A percentile compares a stretch with the other conserved stretches of the same genome.
These are phyloP conservation scores for Cadophora gregata DNA, from an alignment of 2,329 filamentous ascomycete species.

Conservation along the genomic window DNA sequence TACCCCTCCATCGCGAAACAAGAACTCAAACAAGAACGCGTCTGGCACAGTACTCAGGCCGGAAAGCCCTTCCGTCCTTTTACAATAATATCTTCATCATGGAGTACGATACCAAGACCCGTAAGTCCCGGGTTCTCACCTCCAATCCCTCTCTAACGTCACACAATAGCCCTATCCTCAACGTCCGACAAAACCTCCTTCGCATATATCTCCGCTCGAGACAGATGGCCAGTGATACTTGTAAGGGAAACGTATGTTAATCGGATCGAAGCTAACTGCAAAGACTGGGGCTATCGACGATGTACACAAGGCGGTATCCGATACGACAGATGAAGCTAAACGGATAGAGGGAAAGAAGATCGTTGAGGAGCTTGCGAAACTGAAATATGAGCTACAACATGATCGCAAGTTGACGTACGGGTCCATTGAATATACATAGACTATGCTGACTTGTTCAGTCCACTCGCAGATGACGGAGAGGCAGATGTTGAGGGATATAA, in stretches of 20 bases:
- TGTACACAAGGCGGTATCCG: conserved; percentile 76
- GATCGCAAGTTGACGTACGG: conserved; percentile 77
- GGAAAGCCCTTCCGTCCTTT: neutral
- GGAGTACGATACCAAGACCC: conserved; percentile 77
- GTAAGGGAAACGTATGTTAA: conserved; percentile 51
- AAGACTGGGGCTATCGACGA: conserved; percentile 94
- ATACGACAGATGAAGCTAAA: conserved; percentile 62
- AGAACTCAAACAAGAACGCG: conserved; percentile 19
- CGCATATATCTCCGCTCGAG: conserved; percentile 81
- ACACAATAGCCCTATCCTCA: conserved; percentile 68
- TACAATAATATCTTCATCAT: conserved; percentile 50
- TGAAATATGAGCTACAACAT: conserved; percentile 97
- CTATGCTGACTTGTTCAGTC: conserved; percentile 64
- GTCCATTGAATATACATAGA: neutral
- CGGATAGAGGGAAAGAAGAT: conserved; percentile 85
- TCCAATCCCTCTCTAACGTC: conserved; percentile 11
- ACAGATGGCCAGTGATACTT: conserved; percentile 93
- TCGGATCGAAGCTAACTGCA: conserved; percentile 33
- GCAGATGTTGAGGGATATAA: conserved; percentile 80
- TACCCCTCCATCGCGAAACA: conserved; percentile 28
- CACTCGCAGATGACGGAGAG: conserved; percentile 43
- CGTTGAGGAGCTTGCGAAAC: conserved; percentile 74
- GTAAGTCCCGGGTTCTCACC: conserved; percentile 54
- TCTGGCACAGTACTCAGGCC: neutral
- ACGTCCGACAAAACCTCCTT: conserved; percentile 88